Evolutionary conservation across 2,329 filamentous ascomycete species (phyloP).

Genomic region (Fusarium nodosum): DNA sequence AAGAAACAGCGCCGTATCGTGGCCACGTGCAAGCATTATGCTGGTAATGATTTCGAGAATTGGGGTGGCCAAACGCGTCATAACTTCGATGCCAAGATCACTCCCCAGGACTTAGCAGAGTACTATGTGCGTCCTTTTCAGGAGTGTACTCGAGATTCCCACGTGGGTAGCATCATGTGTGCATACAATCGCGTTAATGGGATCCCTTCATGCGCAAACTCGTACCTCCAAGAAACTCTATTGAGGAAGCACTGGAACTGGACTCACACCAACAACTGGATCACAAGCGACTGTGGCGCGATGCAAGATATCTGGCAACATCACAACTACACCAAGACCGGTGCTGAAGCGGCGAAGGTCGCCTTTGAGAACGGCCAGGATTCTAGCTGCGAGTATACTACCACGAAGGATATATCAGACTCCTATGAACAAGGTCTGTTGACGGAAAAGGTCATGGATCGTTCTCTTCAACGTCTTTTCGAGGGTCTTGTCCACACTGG

Average conservation of each 20-base stretch:
- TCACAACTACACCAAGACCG: slow-evolving; percentile 20
- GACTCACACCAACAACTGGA: slow-evolving; percentile 19
- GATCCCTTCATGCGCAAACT: slow-evolving; percentile 10
- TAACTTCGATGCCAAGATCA: slow-evolving; percentile 9
- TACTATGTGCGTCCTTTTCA: slow-evolving; percentile 21
- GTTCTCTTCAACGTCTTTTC: not conserved
- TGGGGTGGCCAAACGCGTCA: slow-evolving; percentile 10
- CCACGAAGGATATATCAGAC: slow-evolving; percentile 17
- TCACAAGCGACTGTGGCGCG: slow-evolving; percentile 15
- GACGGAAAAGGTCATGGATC: slow-evolving; percentile 23
- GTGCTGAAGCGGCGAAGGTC: slow-evolving; percentile 4
- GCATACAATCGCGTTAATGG: slow-evolving; percentile 8
- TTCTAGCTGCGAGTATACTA: slow-evolving; percentile 22
- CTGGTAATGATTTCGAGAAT: slow-evolving; percentile 12
- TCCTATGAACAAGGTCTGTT: slow-evolving; percentile 11
- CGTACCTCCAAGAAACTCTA: slow-evolving; percentile 8
- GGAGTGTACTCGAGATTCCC: slow-evolving; percentile 5
- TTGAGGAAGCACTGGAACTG: slow-evolving; percentile 23
- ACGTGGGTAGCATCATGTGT: slow-evolving; percentile 13
- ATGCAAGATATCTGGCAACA: slow-evolving; percentile 25
- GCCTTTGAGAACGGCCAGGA: slow-evolving; percentile 13
- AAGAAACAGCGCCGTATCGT: slow-evolving; percentile 22
- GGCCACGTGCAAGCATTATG: slow-evolving; percentile 15
- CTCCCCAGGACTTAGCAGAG: slow-evolving; percentile 12
- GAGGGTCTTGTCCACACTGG: slow-evolving; percentile 20